A percentile compares a stretch with the other conserved stretches of the same genome.
These are phyloP conservation scores for Acmispon strigosus DNA, from an alignment of 306 rosid genomes.

Conservation along the genomic window DNA sequence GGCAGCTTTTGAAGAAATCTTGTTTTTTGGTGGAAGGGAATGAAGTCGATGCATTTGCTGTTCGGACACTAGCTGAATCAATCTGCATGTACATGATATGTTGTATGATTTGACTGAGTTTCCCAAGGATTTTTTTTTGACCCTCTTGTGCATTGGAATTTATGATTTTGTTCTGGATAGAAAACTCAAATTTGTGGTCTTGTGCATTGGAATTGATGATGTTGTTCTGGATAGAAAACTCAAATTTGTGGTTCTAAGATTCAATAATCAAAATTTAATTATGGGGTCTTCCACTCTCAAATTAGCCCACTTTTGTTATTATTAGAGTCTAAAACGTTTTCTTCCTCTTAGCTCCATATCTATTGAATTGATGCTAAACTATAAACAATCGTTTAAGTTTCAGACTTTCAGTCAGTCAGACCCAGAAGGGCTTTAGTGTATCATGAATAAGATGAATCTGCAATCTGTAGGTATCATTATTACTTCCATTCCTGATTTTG, in stretches of 20 bases:
- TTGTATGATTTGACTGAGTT: not conserved
- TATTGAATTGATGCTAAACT: slow-evolving; percentile 1
- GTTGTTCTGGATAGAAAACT: not conserved
- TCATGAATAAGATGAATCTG: slow-evolving; percentile 19
- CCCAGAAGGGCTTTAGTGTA: slow-evolving; percentile 13
- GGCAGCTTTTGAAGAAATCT: not conserved
- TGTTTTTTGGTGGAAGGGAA: not conserved
- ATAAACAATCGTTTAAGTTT: not conserved
- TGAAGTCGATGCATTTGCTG: slow-evolving; percentile 5
- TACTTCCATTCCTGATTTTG: slow-evolving; percentile 25
- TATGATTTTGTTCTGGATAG: not conserved
- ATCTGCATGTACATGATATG: not conserved
- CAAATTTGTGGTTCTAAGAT: not conserved
- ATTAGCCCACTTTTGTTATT: not conserved
- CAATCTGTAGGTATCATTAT: not conserved
- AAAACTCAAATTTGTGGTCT: not conserved
- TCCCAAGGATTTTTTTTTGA: not conserved
- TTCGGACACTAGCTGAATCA: not conserved
- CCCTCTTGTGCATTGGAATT: not conserved
- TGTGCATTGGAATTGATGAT: not conserved
- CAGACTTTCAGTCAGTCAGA: not conserved
- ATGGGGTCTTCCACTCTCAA: not conserved
- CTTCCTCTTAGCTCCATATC: not conserved
- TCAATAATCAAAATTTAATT: slow-evolving; percentile 5
- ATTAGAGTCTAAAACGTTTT: not conserved